phyloP scores from a whole-genome alignment of 2,329 filamentous ascomycete genomes.

The Microcera coccophila region DNA sequence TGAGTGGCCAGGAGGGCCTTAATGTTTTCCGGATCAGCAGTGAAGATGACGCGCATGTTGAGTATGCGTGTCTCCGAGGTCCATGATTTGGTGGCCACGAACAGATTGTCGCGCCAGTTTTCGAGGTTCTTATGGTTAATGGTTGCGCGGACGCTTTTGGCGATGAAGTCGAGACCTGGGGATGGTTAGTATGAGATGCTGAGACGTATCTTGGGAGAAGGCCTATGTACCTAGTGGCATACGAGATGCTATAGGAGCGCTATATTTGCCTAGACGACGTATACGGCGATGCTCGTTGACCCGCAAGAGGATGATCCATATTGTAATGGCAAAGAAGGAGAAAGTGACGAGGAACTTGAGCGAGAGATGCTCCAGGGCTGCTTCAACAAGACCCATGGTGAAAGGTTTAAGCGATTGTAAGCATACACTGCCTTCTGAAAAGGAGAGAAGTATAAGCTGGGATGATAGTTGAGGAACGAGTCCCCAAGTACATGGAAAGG shows the following conservation, averaged over 20 bases:
- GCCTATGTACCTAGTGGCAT: constrained; percentile 47
- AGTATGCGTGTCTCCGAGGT: constrained; percentile 59
- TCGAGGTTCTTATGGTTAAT: constrained; percentile 54
- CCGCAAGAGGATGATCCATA: constrained; percentile 37
- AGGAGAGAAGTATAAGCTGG: too few species aligned
- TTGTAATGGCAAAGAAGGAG: constrained; percentile 34
- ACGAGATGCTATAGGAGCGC: constrained; percentile 33
- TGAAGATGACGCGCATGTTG: constrained; percentile 64
- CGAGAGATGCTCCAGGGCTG: constrained; percentile 43
- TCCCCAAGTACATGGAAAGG: too few species aligned
- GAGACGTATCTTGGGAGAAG: neutral
- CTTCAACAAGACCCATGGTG: constrained; percentile 50
- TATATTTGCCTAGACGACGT: constrained; percentile 43
- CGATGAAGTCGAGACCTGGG: constrained; percentile 61
- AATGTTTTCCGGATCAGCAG: constrained; percentile 82
- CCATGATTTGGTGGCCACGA: constrained; percentile 36
- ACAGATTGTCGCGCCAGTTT: constrained; percentile 57
- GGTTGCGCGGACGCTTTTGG: constrained; percentile 50
- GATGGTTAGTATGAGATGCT: neutral
- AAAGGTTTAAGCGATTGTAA: neutral
- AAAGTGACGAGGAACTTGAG: constrained; percentile 37
- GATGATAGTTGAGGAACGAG: too few species aligned
- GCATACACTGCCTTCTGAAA: too few species aligned
- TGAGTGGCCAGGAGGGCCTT: constrained; percentile 87
- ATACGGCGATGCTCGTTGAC: constrained; percentile 44